These are phyloP conservation scores for Calonectria montana DNA, from an alignment of 2,329 filamentous ascomycete species.

Conservation along the genomic window DNA sequence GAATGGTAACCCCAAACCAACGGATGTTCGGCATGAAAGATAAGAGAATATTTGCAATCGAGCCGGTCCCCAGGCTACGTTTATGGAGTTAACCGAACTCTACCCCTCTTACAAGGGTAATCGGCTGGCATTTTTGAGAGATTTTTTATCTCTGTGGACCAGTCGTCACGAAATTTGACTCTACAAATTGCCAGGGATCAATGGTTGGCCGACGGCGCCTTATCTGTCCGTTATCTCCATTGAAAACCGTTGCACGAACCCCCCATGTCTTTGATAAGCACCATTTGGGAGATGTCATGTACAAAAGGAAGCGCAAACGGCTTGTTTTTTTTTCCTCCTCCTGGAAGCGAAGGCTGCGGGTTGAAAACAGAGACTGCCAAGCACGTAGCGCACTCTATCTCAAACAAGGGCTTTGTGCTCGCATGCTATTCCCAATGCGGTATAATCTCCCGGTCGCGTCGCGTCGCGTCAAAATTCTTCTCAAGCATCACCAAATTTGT, in stretches of 20 bases:
- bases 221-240: not conserved
- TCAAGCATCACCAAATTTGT: not conserved
- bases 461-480: not conserved
- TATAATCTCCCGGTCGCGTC: not conserved
- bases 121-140: not conserved
- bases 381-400: no score
- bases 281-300: not conserved
- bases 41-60: not conserved
- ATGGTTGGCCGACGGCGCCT: constrained; percentile 4
- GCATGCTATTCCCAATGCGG: not conserved
- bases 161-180: not conserved
- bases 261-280: not conserved
- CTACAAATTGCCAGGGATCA: not conserved
- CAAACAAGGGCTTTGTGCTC: no score
- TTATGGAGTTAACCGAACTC: not conserved
- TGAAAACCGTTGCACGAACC: not conserved
- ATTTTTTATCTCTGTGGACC: constrained; percentile 1
- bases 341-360: no score
- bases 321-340: not conserved
- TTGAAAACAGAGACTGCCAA: no score
- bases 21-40: constrained; percentile 1
- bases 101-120: not conserved
- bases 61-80: not conserved
- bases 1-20: not conserved
- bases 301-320: not conserved